Evolutionary conservation across 169 alveolate species (phyloP).

Genomic region (Babesia ovata): DNA sequence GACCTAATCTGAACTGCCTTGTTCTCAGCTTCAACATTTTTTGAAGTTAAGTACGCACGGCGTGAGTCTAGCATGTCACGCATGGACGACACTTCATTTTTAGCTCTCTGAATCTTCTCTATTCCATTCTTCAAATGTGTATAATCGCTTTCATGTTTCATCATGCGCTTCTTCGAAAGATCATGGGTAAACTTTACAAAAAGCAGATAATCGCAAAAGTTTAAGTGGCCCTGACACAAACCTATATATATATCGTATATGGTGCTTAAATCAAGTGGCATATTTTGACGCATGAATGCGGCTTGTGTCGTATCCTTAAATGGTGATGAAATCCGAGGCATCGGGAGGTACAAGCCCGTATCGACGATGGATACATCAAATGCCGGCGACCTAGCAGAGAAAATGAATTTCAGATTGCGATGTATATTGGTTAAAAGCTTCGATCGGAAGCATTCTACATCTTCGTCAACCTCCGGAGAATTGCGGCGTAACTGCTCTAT

Average conservation of each 20-base stretch:
- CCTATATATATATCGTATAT: constrained; percentile 11
- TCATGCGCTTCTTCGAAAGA: constrained; percentile 88
- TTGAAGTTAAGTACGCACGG: constrained; percentile 87
- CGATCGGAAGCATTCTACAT: background rate
- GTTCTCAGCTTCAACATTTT: constrained; percentile 93
- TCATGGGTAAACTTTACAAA: constrained; percentile 93
- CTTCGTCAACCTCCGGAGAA: background rate
- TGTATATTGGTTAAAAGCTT: background rate
- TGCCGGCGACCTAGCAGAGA: background rate
- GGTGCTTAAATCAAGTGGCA: background rate
- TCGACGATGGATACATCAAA: constrained; percentile 6
- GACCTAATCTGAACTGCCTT: constrained; percentile 91
- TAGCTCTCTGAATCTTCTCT: constrained; percentile 92
- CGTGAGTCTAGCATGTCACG: constrained; percentile 87
- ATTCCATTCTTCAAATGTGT: constrained; percentile 92
- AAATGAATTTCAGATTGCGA: background rate
- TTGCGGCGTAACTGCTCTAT: background rate
- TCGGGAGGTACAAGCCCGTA: background rate
- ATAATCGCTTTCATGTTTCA: constrained; percentile 91
- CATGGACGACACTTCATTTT: constrained; percentile 89
- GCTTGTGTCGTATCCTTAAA: background rate
- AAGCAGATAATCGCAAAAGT: constrained; percentile 96
- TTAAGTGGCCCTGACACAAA: constrained; percentile 18
- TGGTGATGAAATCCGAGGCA: constrained; percentile 2
- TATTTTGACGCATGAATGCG: background rate